phyloP scores from a whole-genome alignment of 441 rosid genomes.

The Arabidopsis lyrata region DNA sequence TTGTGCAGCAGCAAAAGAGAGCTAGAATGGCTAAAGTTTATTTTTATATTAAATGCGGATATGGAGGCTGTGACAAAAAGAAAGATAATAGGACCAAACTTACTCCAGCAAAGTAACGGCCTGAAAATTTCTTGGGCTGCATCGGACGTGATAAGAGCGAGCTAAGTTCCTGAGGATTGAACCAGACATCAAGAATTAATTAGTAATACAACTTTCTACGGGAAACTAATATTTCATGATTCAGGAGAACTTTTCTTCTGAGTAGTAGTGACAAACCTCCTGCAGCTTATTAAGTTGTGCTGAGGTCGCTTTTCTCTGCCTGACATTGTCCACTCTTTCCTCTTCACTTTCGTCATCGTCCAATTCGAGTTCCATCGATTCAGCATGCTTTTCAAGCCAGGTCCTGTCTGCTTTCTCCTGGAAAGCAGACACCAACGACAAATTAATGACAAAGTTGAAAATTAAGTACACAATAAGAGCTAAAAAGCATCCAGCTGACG shows the following conservation, averaged over 20 bases:
- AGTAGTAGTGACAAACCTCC: constrained; percentile 58
- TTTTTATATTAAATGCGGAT: neutral
- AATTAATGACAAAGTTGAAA: constrained; percentile 10
- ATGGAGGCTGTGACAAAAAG: constrained; percentile 1
- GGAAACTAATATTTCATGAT: neutral
- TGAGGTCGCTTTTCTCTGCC: constrained; percentile 70
- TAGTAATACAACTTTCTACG: neutral
- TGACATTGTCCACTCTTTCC: constrained; percentile 72
- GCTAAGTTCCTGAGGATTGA: constrained; percentile 74
- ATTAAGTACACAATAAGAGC: constrained; percentile 1
- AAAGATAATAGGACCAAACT: constrained; percentile 1
- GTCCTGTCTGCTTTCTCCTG: constrained; percentile 84
- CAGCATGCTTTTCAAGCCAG: constrained; percentile 90
- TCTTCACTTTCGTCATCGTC: constrained; percentile 89
- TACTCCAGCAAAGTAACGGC: constrained; percentile 94
- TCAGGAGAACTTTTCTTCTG: constrained; percentile 7
- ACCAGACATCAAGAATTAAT: constrained; percentile 31
- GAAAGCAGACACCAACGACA: constrained; percentile 28
- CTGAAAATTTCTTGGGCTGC: constrained; percentile 88
- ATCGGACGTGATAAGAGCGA: constrained; percentile 70
- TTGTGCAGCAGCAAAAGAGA: constrained; percentile 4
- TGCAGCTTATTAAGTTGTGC: constrained; percentile 67
- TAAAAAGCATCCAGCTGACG: constrained; percentile 14
- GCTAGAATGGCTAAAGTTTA: constrained; percentile 24
- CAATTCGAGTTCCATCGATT: constrained; percentile 68